Evolutionary conservation across 495 filamentous ascomycete species (phyloP).

Genomic region (Xeromyces bisporus): DNA sequence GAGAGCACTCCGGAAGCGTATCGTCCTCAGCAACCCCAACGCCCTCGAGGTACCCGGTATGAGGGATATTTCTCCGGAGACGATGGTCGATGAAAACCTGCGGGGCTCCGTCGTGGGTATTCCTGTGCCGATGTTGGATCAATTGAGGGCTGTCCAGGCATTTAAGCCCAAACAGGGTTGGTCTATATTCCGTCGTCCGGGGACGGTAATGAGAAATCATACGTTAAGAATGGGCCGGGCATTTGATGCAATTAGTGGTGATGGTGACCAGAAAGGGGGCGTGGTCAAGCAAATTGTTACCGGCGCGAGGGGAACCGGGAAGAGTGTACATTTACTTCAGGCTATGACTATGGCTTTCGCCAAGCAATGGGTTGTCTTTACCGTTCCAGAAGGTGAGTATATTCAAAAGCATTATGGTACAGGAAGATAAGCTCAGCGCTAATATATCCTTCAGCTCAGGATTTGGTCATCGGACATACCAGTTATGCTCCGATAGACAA

Average conservation of each 20-base stretch:
- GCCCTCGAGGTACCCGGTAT: conserved; percentile 58
- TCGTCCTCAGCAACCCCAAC: conserved; percentile 86
- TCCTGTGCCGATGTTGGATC: conserved; percentile 52
- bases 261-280: conserved; percentile 35
- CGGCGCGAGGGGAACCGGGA: conserved; percentile 60
- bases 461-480: conserved; percentile 60
- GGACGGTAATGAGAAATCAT: conserved; percentile 56
- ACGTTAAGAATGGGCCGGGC: conserved; percentile 49
- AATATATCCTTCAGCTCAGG: conserved; percentile 47
- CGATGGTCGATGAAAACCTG: conserved; percentile 33
- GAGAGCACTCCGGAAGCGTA: conserved; percentile 70
- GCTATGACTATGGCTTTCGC: conserved; percentile 66
- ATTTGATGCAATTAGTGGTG: conserved; percentile 33
- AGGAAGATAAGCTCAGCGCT: too few relatives aligned
- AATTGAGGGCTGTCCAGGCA: conserved; percentile 62
- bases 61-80: conserved; percentile 37
- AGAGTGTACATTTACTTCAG: conserved; percentile 74
- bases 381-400: conserved; percentile 70
- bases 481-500: conserved; percentile 56
- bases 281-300: conserved; percentile 50
- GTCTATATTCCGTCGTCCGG: conserved; percentile 68
- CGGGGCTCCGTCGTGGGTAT: conserved; percentile 52
- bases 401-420: too few relatives aligned
- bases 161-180: conserved; percentile 89
- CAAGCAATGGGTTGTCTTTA: conserved; percentile 76